phyloP scores from a whole-genome alignment of 768 basidiomycete species.

The Saitozyma sp. region DNA sequence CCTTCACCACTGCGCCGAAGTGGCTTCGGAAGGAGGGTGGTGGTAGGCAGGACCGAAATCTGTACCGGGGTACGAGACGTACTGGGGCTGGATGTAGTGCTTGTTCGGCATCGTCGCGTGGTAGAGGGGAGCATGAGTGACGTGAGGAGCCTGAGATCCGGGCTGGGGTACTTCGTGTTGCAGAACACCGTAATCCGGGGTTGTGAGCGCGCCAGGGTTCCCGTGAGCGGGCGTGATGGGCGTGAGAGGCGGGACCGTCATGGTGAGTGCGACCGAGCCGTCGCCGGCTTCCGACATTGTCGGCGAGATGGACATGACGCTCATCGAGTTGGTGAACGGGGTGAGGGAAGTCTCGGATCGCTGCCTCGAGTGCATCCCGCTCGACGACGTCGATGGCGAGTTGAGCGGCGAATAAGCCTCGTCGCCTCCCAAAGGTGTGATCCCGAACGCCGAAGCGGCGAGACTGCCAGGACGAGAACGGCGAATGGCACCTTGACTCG shows the following conservation, averaged over 20 bases:
- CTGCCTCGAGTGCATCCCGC: constrained; percentile 30
- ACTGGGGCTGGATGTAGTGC: too few species aligned
- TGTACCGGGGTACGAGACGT: too few species aligned
- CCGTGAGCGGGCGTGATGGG: constrained; percentile 31
- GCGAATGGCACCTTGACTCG: constrained; percentile 26
- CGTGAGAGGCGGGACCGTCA: constrained; percentile 38
- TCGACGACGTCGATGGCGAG: constrained; percentile 25
- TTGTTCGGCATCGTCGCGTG: too few species aligned
- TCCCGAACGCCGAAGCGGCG: constrained; percentile 50
- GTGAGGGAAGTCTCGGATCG: constrained; percentile 36
- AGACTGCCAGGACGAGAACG: constrained; percentile 38
- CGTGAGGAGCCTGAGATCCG: too few species aligned
- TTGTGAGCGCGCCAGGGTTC: too few species aligned
- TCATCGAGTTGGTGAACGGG: constrained; percentile 39
- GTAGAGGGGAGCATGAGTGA: too few species aligned
- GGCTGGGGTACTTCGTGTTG: too few species aligned
- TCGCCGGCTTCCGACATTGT: constrained; percentile 31
- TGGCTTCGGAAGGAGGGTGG: too few species aligned
- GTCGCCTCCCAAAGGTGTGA: constrained; percentile 43
- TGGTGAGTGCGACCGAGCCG: constrained; percentile 5
- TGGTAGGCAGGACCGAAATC: too few species aligned
- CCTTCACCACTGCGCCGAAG: too few species aligned
- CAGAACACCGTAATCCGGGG: too few species aligned
- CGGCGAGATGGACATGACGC: constrained; percentile 47
- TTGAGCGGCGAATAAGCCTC: constrained; percentile 25